phyloP scores from a whole-genome alignment of 2,329 filamentous ascomycete genomes.

The Verticillium zaregamsianum region DNA sequence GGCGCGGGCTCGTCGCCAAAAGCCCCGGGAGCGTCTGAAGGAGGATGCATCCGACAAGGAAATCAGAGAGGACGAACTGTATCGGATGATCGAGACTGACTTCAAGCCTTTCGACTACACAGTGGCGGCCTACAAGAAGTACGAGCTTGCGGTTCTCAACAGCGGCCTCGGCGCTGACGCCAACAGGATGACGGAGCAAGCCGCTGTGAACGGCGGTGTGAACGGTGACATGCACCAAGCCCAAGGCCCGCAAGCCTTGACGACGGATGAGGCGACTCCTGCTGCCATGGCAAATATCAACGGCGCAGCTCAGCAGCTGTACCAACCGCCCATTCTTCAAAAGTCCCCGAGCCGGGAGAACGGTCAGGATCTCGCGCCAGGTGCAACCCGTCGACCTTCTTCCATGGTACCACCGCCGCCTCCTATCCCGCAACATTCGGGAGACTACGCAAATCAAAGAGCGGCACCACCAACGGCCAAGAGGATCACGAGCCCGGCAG shows the following conservation, averaged over 20 bases:
- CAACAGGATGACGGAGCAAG: slow-evolving; percentile 15
- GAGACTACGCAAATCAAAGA: slow-evolving; percentile 33
- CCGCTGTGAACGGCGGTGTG: slow-evolving; percentile 6
- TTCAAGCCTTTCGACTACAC: slow-evolving; percentile 98
- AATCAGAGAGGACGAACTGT: slow-evolving; percentile 89
- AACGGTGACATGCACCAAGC: background rate
- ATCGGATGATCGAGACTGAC: slow-evolving; percentile 88
- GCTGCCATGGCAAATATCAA: slow-evolving; percentile 26
- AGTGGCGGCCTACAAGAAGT: slow-evolving; percentile 71
- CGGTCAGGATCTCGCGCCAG: slow-evolving; percentile 14
- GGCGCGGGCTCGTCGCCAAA: slow-evolving; percentile 86
- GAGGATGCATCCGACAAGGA: slow-evolving; percentile 94
- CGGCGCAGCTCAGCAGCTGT: slow-evolving; percentile 8
- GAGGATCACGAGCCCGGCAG: slow-evolving; percentile 70
- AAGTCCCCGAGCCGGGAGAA: slow-evolving; percentile 3
- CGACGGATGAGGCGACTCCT: slow-evolving; percentile 44
- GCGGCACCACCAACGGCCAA: slow-evolving; percentile 44
- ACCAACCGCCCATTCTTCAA: slow-evolving; percentile 4
- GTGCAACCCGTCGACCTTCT: slow-evolving; percentile 1
- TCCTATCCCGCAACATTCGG: slow-evolving; percentile 42
- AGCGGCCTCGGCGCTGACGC: slow-evolving; percentile 5
- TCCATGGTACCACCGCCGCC: slow-evolving; percentile 17
- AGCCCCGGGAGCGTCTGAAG: slow-evolving; percentile 85
- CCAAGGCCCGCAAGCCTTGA: slow-evolving; percentile 40
- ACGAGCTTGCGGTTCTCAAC: slow-evolving; percentile 12